phyloP scores from a whole-genome alignment of 768 basidiomycete species.

The Suillus tomentosus region DNA sequence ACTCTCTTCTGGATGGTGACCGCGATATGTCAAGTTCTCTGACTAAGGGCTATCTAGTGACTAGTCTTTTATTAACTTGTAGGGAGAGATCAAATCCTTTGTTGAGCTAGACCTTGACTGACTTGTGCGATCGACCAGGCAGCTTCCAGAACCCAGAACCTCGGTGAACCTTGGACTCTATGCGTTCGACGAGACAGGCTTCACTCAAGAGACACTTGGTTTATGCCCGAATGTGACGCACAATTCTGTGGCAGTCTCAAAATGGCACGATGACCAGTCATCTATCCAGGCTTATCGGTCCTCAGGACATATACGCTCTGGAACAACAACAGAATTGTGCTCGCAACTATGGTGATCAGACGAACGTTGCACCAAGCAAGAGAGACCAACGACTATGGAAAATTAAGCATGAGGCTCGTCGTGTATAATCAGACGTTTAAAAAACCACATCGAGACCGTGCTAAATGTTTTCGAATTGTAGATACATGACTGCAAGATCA shows the following conservation, averaged over 20 bases:
- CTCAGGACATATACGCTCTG: too few species aligned
- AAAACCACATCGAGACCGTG: not conserved
- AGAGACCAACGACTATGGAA: not conserved
- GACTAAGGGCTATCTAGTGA: not conserved
- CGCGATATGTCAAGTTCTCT: constrained; percentile 1
- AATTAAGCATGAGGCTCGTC: not conserved
- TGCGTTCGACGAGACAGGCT: too few species aligned
- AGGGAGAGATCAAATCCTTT: constrained; percentile 11
- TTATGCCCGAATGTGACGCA: too few species aligned
- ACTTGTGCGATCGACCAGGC: constrained; percentile 8
- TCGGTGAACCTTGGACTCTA: not conserved
- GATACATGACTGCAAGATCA: not conserved
- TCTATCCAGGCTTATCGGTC: too few species aligned
- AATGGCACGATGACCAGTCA: too few species aligned
- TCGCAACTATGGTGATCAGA: too few species aligned
- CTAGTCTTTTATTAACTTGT: not conserved
- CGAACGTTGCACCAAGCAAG: too few species aligned
- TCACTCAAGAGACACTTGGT: too few species aligned
- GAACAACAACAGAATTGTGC: too few species aligned
- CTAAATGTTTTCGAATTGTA: not conserved
- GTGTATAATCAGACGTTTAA: not conserved
- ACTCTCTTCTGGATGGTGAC: constrained; percentile 27
- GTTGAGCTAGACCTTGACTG: constrained; percentile 11
- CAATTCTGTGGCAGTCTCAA: too few species aligned
- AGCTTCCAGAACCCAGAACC: constrained; percentile 3